phyloP scores from a whole-genome alignment of 2,329 filamentous ascomycete species.

The Monosporascus sp. region DNA sequence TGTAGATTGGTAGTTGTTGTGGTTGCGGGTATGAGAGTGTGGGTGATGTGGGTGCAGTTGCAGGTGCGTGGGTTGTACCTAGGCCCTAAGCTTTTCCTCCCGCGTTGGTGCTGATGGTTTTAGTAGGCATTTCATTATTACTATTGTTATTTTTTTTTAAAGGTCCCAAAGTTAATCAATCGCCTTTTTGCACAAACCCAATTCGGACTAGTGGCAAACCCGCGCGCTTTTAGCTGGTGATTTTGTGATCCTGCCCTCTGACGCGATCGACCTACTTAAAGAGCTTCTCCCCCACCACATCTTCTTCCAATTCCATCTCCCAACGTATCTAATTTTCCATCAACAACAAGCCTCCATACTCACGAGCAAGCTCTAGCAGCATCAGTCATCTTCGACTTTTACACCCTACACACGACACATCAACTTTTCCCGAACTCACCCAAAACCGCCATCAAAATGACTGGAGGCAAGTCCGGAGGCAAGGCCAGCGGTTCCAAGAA shows the following conservation, averaged over 20 bases:
- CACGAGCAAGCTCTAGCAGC: conserved; percentile 15
- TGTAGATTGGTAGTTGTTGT: too few relatives aligned
- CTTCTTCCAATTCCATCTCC: conserved; percentile 30
- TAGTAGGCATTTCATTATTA: too few relatives aligned
- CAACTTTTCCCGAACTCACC: conserved; percentile 25
- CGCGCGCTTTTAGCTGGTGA: conserved; percentile 14
- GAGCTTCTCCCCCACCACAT: conserved; percentile 29
- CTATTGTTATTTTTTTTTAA: too few relatives aligned
- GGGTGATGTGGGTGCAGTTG: neutral
- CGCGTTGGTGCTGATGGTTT: too few relatives aligned
- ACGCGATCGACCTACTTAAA: conserved; percentile 30
- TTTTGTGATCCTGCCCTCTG: conserved; percentile 20
- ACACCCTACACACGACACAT: conserved; percentile 6
- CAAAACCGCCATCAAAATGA: conserved; percentile 71
- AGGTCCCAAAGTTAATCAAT: conserved; percentile 1
- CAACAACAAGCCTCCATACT: conserved; percentile 17
- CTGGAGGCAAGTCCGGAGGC: conserved; percentile 99
- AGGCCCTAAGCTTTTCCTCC: neutral
- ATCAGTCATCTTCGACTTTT: conserved; percentile 13
- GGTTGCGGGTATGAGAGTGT: too few relatives aligned
- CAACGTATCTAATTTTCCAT: conserved; percentile 17
- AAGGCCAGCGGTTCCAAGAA: conserved; percentile 99
- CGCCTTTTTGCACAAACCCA: conserved; percentile 8
- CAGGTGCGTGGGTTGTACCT: neutral
- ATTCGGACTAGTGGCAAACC: conserved; percentile 18